Evolutionary conservation across 768 basidiomycete genomes (phyloP), one percentile per base, ranked within the genome.

Genomic region (Daedalea quercina): DNA sequence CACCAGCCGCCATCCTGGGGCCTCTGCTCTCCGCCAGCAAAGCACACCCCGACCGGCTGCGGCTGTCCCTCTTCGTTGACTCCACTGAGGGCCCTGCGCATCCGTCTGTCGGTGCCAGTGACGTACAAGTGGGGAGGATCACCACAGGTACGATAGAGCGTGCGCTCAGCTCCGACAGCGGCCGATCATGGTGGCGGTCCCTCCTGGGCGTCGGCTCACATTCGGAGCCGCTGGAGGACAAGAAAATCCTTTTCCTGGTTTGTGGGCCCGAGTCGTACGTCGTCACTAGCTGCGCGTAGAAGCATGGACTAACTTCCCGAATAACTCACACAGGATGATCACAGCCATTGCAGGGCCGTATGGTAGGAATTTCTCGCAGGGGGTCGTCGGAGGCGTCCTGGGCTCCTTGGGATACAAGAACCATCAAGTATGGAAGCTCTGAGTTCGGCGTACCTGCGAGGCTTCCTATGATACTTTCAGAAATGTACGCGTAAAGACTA

Each of bases 201-300:
- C 46, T 67, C 45, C 66, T 63, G 42, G 54, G 54, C 23, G 33
- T 24, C 54, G 28, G 42, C 51, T 9, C 40, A 53, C 19, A 22
- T 47, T 1, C 42, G 37, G 24, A 12, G 51, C 31, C 53, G 50
- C 24, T 46, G 20, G 23, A 35, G 8, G 67, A 67, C 50, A 78
- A 73, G 59, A 79, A 70, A 43, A 68, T 74, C 6, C 64, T 92
- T 52, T 85, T 92, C 63, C 67, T 93, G 12, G 79, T 93, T 3
- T 93, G 87, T 67, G 90, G 90, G 24, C 91, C 90, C n/a, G 86
- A 91, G 55, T 75, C 76, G 90, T 91, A 66, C 19, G 34, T 57
- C 33, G 40, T 50, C 20, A 44, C 54, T 28, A 34, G 31, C 34
- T 26, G 41, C 41, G 25, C 47, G 54, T 54, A 31, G 34, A 49